These are phyloP conservation scores for Oryza glaberrima DNA, from an alignment of 176 grass and related monocot genomes.

Conservation along the genomic window DNA sequence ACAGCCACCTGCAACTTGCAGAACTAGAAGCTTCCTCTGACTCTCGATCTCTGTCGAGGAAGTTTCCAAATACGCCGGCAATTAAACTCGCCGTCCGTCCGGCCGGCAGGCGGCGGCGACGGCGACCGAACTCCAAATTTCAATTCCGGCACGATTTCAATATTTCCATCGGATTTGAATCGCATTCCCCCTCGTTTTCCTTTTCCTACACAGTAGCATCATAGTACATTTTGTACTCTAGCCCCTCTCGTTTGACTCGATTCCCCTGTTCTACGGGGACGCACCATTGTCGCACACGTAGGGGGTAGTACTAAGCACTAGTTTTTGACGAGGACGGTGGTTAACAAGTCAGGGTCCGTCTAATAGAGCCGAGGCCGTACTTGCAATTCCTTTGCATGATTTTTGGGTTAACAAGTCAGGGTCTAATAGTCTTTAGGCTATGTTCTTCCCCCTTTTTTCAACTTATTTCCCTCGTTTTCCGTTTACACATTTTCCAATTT, in stretches of 20 bases:
- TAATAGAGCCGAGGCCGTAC: not conserved
- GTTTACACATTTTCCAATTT: too few relatives aligned
- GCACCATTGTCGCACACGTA: not conserved
- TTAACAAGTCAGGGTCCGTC: not conserved
- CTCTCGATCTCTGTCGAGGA: too few relatives aligned
- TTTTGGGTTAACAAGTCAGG: not conserved
- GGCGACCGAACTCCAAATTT: not conserved
- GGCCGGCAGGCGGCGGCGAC: too few relatives aligned
- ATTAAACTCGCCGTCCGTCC: not conserved
- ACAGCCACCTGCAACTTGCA: too few relatives aligned
- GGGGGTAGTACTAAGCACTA: not conserved
- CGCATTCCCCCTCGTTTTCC: too few relatives aligned
- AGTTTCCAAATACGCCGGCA: not conserved
- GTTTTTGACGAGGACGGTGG: not conserved
- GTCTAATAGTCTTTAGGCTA: not conserved
- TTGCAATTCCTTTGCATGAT: not conserved
- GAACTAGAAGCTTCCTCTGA: too few relatives aligned
- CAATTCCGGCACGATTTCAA: not conserved
- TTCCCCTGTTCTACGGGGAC: constrained; percentile 33
- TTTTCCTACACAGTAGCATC: too few relatives aligned
- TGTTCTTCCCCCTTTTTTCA: too few relatives aligned
- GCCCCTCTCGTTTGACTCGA: not conserved
- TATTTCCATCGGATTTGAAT: too few relatives aligned
- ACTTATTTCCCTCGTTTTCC: too few relatives aligned
- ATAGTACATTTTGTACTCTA: not conserved